These are phyloP conservation scores for Metrosideros polymorpha DNA, from an alignment of 441 rosid genomes.

Conservation along the genomic window DNA sequence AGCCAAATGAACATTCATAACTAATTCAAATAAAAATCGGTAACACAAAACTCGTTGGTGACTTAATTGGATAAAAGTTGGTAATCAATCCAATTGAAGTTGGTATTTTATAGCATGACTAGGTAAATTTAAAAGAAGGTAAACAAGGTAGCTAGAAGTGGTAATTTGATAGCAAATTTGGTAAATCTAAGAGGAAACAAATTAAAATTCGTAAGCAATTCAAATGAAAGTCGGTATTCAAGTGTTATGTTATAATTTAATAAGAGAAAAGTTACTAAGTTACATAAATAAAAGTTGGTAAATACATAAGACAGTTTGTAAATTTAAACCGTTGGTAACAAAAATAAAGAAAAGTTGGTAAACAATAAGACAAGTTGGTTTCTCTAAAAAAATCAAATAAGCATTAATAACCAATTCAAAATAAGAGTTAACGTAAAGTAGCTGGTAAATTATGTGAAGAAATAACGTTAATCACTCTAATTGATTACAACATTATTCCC, in stretches of 20 bases:
- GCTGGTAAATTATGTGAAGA: too few species aligned
- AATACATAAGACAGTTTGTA: too few species aligned
- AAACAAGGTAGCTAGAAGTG: not conserved
- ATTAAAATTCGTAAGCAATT: not conserved
- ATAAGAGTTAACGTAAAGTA: too few species aligned
- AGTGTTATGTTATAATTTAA: not conserved
- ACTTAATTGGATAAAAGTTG: not conserved
- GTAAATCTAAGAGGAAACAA: not conserved
- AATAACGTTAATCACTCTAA: too few species aligned
- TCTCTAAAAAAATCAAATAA: too few species aligned
- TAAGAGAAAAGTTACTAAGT: not conserved
- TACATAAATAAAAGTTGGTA: not conserved
- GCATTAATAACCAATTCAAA: too few species aligned
- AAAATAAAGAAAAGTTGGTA: too few species aligned
- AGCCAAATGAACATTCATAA: not conserved
- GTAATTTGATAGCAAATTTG: not conserved
- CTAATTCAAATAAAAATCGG: not conserved
- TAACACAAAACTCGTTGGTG: accelerated
- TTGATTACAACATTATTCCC: too few species aligned
- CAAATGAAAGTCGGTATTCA: not conserved
- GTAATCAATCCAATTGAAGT: not conserved
- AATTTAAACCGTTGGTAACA: too few species aligned
- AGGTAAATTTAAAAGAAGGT: not conserved
- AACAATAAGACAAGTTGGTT: too few species aligned
- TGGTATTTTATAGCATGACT: not conserved